A percentile compares a stretch with the other conserved stretches of the same genome.
Evolutionary conservation across 192 early-diverging fungal genomes (phyloP).

Genomic region (Linnemannia elongata): DNA sequence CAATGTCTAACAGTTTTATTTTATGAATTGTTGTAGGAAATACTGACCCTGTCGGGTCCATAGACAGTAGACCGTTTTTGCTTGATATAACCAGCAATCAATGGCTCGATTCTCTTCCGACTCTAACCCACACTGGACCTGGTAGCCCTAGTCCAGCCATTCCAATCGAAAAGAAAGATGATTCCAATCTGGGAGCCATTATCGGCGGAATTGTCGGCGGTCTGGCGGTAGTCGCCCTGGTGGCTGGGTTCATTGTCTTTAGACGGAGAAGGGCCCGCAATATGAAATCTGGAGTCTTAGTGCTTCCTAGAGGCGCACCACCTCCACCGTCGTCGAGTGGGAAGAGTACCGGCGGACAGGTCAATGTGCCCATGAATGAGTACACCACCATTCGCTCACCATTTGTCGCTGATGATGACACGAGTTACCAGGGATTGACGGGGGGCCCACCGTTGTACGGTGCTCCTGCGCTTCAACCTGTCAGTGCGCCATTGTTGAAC

Average conservation of each 20-base stretch:
- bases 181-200: slow-evolving; percentile 12
- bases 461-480: background rate
- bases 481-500: background rate
- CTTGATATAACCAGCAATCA: background rate
- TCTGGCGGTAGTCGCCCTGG: slow-evolving; percentile 1
- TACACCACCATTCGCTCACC: slow-evolving; percentile 28
- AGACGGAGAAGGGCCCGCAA: slow-evolving; percentile 6
- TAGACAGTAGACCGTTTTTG: background rate
- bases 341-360: background rate
- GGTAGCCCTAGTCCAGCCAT: background rate
- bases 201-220: slow-evolving; percentile 25
- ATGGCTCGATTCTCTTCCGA: background rate
- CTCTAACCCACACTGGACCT: too few species aligned
- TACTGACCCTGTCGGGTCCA: background rate
- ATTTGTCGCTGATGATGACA: background rate
- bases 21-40: background rate
- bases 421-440: too few species aligned
- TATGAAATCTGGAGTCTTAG: background rate
- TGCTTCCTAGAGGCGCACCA: background rate
- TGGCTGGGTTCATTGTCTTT: slow-evolving; percentile 17
- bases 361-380: slow-evolving; percentile 2
- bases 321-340: background rate
- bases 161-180: background rate
- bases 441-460: background rate
- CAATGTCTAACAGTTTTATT: too few species aligned